Percentiles rank a stretch among this genome's conserved stretches.
Evolutionary conservation across 768 basidiomycete genomes (phyloP).

Genomic region (Nevesoporus exiguus): DNA sequence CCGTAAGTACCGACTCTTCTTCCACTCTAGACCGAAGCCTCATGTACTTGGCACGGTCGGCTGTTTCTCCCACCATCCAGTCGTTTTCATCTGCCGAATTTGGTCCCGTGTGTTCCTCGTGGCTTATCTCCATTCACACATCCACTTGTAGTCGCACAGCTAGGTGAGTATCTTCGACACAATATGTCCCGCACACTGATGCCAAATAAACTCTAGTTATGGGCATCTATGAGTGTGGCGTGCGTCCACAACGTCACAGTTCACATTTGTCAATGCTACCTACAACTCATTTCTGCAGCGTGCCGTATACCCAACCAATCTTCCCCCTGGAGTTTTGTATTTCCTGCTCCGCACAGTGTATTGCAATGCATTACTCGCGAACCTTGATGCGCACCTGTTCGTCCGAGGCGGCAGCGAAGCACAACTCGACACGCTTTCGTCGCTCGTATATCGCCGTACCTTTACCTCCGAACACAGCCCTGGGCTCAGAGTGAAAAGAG

Average conservation of each 20-base stretch:
- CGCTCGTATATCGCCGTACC: no score
- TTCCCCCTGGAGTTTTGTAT: conserved; percentile 24
- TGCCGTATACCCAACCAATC: conserved; percentile 21
- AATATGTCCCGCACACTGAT: not conserved
- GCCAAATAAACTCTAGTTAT: conserved; percentile 8
- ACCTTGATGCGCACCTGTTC: conserved; percentile 19
- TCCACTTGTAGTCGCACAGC: conserved; percentile 17
- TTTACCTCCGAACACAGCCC: no score
- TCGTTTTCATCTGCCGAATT: conserved; percentile 26
- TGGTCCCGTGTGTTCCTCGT: conserved; percentile 19
- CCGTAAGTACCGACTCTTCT: conserved; percentile 12
- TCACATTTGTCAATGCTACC: not conserved
- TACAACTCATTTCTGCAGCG: conserved; percentile 6
- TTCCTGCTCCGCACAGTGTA: conserved; percentile 33
- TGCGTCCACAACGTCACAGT: not conserved
- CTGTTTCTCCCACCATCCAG: conserved; percentile 20
- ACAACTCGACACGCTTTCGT: no score
- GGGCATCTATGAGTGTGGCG: conserved; percentile 6
- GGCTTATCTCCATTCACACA: not conserved
- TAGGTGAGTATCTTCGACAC: conserved; percentile 4
- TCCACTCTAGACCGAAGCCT: conserved; percentile 6
- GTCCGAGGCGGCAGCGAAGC: no score
- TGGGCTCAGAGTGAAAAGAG: no score
- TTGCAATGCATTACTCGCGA: conserved; percentile 30
- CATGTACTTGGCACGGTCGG: conserved; percentile 15